Evolutionary conservation across 352 stramenopile genomes (phyloP).

Genomic region (Pythium folliculosum): DNA sequence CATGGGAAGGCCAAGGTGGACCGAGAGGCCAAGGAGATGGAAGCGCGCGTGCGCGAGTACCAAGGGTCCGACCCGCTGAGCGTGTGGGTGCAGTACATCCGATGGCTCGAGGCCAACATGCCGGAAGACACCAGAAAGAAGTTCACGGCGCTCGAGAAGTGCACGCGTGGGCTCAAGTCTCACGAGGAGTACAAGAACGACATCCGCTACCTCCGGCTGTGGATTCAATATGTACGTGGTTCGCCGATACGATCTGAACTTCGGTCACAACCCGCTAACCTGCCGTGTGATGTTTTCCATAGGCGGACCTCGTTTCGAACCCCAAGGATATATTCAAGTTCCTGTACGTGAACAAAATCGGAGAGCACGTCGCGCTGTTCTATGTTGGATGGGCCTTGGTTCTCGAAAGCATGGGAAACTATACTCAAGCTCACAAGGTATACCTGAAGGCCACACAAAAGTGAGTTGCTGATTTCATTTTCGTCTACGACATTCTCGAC

Average conservation of each 20-base stretch:
- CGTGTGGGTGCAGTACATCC: slow-evolving; percentile 74
- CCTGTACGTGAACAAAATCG: slow-evolving; percentile 87
- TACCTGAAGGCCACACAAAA: slow-evolving; percentile 86
- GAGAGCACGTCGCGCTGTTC: slow-evolving; percentile 76
- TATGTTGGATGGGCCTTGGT: slow-evolving; percentile 88
- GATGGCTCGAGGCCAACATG: slow-evolving; percentile 81
- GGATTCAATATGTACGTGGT: slow-evolving; percentile 84
- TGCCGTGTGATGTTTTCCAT: slow-evolving; percentile 6
- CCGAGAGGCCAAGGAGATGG: slow-evolving; percentile 49
- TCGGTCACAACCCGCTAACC: not conserved
- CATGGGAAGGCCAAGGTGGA: slow-evolving; percentile 62
- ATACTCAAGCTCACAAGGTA: slow-evolving; percentile 83
- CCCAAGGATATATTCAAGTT: slow-evolving; percentile 90
- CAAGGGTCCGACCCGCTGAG: slow-evolving; percentile 64
- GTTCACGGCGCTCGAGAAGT: slow-evolving; percentile 72
- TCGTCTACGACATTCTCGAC: no score
- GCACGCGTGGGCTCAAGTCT: slow-evolving; percentile 70
- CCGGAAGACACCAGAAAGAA: slow-evolving; percentile 84
- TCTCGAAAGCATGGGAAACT: slow-evolving; percentile 78
- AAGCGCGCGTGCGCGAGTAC: slow-evolving; percentile 51
- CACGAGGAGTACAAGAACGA: slow-evolving; percentile 70
- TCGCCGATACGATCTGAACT: not conserved
- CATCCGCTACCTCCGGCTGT: slow-evolving; percentile 78
- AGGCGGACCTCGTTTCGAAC: slow-evolving; percentile 85
- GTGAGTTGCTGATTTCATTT: slow-evolving; percentile 40